phyloP scores from a whole-genome alignment of 2,329 filamentous ascomycete species.

The Talaromyces sp. region DNA sequence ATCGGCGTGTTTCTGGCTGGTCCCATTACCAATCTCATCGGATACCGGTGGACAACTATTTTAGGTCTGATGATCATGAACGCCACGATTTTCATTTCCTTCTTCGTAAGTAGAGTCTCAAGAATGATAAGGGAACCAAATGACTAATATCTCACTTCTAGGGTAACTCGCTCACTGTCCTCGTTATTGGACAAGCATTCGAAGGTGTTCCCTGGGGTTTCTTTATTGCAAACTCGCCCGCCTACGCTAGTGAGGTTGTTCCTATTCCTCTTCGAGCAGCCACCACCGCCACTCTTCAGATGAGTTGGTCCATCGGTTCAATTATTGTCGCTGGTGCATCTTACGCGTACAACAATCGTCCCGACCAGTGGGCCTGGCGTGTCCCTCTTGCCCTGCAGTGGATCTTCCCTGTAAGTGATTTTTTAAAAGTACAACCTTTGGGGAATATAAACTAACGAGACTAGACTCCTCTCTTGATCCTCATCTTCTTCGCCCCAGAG shows the following conservation, averaged over 20 bases:
- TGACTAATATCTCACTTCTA: slow-evolving; percentile 12
- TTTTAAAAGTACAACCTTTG: neutral
- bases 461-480: slow-evolving; percentile 32
- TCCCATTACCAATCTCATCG: slow-evolving; percentile 61
- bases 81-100: slow-evolving; percentile 62
- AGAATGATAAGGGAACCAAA: neutral
- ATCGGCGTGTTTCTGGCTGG: slow-evolving; percentile 63
- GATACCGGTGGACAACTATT: slow-evolving; percentile 64
- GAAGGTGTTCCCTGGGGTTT: slow-evolving; percentile 36
- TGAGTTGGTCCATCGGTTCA: slow-evolving; percentile 35
- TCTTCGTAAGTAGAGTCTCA: slow-evolving; percentile 48
- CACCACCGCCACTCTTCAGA: slow-evolving; percentile 31
- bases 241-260: slow-evolving; percentile 33
- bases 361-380: slow-evolving; percentile 30
- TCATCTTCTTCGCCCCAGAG: slow-evolving; percentile 32
- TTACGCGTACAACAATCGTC: slow-evolving; percentile 23
- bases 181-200: slow-evolving; percentile 36
- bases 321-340: slow-evolving; percentile 32
- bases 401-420: slow-evolving; percentile 31
- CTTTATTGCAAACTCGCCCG: slow-evolving; percentile 34
- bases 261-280: slow-evolving; percentile 30
- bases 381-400: slow-evolving; percentile 33
- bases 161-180: slow-evolving; percentile 47
- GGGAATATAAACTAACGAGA: slow-evolving; percentile 1
- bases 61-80: slow-evolving; percentile 60